Evolutionary conservation across 768 basidiomycete genomes (phyloP).

Genomic region (Floccularia luteovirens): DNA sequence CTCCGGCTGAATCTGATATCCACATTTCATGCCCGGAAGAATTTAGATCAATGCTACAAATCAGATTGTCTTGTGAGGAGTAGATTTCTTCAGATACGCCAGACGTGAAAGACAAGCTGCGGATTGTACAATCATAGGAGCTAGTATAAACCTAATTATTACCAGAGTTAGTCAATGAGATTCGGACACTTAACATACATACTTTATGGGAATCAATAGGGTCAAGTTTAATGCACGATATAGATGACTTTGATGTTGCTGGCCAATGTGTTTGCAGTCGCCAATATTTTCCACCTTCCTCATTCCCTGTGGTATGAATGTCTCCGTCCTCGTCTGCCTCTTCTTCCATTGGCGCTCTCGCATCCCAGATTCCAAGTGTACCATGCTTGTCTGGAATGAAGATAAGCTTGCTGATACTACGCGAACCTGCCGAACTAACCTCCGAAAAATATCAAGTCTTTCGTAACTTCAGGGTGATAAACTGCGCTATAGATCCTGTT

Average conservation of each 20-base stretch:
- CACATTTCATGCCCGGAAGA: conserved; percentile 74
- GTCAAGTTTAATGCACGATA: conserved; percentile 73
- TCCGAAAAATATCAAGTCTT: conserved; percentile 85
- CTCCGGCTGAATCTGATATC: conserved; percentile 70
- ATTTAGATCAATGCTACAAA: conserved; percentile 64
- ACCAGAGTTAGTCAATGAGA: not conserved
- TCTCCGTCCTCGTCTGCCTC: conserved; percentile 58
- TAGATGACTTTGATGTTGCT: conserved; percentile 68
- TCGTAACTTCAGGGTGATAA: conserved; percentile 74
- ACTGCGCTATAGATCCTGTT: conserved; percentile 70
- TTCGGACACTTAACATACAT: conserved; percentile 1
- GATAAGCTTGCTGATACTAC: not conserved
- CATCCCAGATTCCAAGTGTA: conserved; percentile 82
- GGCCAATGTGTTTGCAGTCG: conserved; percentile 82
- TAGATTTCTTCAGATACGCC: conserved; percentile 67
- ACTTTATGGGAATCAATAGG: conserved; percentile 72
- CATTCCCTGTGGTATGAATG: conserved; percentile 24
- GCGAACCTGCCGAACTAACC: conserved; percentile 28
- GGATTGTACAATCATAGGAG: conserved; percentile 76
- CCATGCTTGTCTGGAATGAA: conserved; percentile 65
- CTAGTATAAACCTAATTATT: conserved; percentile 62
- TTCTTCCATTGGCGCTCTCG: conserved; percentile 62
- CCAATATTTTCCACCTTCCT: conserved; percentile 73
- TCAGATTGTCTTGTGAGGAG: conserved; percentile 50
- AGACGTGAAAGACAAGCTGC: conserved; percentile 64